Evolutionary conservation across 768 basidiomycete genomes (phyloP).

Genomic region (Aureoboletus auriporus): DNA sequence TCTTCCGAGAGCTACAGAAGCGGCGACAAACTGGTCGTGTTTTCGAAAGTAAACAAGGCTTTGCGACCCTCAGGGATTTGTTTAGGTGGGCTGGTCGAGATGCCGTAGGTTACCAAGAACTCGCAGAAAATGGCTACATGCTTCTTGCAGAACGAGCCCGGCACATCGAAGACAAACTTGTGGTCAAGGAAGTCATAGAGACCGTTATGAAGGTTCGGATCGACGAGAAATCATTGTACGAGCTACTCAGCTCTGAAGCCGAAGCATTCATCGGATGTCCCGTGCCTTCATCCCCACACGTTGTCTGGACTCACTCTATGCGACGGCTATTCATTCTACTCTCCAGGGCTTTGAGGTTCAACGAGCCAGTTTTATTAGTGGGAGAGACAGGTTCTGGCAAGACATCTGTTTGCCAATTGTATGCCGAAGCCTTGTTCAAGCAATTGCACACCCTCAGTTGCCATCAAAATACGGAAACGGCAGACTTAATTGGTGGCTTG

Average conservation of each 20-base stretch:
- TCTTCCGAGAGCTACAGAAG: constrained; percentile 91
- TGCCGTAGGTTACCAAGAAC: constrained; percentile 83
- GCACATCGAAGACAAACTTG: constrained; percentile 75
- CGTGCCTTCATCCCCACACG: constrained; percentile 36
- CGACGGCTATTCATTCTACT: constrained; percentile 83
- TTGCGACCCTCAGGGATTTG: constrained; percentile 93
- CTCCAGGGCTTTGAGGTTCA: constrained; percentile 78
- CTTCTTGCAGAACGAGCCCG: constrained; percentile 89
- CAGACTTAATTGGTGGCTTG: constrained; percentile 91
- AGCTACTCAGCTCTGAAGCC: constrained; percentile 44
- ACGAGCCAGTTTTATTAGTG: constrained; percentile 93
- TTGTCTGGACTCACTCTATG: constrained; percentile 95
- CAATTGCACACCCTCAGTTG: constrained; percentile 79
- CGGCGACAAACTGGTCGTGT: constrained; percentile 87
- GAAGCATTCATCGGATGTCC: constrained; percentile 55
- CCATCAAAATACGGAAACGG: constrained; percentile 98
- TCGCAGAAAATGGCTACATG: constrained; percentile 98
- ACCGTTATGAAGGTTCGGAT: constrained; percentile 82
- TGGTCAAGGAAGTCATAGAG: constrained; percentile 93
- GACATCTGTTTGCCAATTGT: constrained; percentile 92
- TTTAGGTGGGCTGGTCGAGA: constrained; percentile 96
- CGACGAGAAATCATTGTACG: constrained; percentile 68
- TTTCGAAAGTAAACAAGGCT: constrained; percentile 96
- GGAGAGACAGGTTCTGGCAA: constrained; percentile 98
- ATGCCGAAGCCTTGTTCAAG: constrained; percentile 62